phyloP scores from a whole-genome alignment of 179 eudicot genomes.

The Beta corolliflora region DNA sequence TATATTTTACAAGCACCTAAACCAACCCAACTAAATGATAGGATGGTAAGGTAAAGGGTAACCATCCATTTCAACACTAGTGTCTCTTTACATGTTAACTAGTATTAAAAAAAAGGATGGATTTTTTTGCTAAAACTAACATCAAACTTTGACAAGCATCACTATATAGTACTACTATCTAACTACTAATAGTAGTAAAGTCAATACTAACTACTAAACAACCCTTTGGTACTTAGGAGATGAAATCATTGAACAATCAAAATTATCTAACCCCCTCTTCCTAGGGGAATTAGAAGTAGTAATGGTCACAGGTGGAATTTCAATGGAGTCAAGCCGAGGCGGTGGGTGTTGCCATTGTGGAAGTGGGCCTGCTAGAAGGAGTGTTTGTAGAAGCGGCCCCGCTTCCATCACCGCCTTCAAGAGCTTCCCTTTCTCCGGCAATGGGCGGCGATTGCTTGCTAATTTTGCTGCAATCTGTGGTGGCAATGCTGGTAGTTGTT shows the following conservation, averaged over 20 bases:
- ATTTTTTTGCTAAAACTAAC: constrained; percentile 26
- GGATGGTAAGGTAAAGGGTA: constrained; percentile 40
- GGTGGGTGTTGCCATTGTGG: constrained; percentile 99
- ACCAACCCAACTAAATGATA: constrained; percentile 38
- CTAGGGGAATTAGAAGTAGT: constrained; percentile 38
- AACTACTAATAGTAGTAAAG: constrained; percentile 24
- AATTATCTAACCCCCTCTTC: constrained; percentile 49
- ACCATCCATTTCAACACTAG: constrained; percentile 45
- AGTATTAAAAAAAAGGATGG: constrained; percentile 34
- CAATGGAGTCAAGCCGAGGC: constrained; percentile 67
- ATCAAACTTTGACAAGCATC: constrained; percentile 35
- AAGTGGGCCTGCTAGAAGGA: constrained; percentile 82
- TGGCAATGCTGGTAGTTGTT: constrained; percentile 33
- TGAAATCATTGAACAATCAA: constrained; percentile 40
- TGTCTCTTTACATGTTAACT: constrained; percentile 38
- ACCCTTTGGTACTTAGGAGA: constrained; percentile 66
- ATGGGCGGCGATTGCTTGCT: constrained; percentile 40
- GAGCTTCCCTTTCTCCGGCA: constrained; percentile 87
- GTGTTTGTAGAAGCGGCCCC: constrained; percentile 88
- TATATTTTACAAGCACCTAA: constrained; percentile 43
- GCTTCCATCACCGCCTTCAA: constrained; percentile 91
- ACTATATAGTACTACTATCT: constrained; percentile 12
- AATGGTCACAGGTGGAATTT: constrained; percentile 76
- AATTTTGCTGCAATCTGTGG: constrained; percentile 37
- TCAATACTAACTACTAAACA: constrained; percentile 43